Percentiles rank a stretch among this genome's conserved stretches.
phyloP scores from a whole-genome alignment of 176 grass and related monocot genomes.

The Aechmea fasciata region DNA sequence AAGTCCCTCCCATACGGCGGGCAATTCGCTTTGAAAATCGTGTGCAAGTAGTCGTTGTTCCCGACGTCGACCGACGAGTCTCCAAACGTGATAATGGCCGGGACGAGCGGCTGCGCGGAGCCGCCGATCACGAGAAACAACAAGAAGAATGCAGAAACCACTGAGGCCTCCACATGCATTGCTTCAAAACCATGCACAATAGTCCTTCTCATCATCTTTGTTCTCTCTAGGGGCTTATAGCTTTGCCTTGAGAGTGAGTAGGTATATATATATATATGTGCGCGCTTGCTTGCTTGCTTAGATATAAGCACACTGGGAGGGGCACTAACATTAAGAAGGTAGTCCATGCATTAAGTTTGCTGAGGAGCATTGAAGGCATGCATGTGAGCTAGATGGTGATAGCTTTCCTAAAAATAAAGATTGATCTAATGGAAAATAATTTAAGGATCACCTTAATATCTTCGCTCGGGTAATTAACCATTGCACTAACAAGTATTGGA shows the following conservation, averaged over 20 bases:
- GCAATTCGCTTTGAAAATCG: constrained; percentile 72
- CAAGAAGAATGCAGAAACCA: constrained; percentile 29
- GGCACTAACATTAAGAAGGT: not conserved
- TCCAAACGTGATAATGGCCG: constrained; percentile 67
- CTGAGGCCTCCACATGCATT: constrained; percentile 18
- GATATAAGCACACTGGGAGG: no score
- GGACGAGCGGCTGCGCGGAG: constrained; percentile 58
- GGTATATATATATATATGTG: not conserved
- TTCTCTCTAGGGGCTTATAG: not conserved
- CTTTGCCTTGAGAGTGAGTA: not conserved
- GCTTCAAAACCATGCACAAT: not conserved
- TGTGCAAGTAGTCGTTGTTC: constrained; percentile 84
- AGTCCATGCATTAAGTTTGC: not conserved
- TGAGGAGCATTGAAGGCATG: constrained; percentile 7
- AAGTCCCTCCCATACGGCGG: constrained; percentile 91
- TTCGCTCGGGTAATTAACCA: not conserved
- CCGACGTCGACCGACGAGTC: constrained; percentile 85
- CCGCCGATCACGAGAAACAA: constrained; percentile 12
- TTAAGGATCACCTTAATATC: not conserved
- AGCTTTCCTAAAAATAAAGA: no score
- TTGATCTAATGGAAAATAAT: not conserved
- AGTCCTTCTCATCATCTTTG: not conserved
- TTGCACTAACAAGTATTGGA: not conserved
- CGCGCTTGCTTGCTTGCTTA: no score
- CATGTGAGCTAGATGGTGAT: constrained; percentile 9